phyloP scores from a whole-genome alignment of 805 yeast species.

The Candida morakotiae region DNA sequence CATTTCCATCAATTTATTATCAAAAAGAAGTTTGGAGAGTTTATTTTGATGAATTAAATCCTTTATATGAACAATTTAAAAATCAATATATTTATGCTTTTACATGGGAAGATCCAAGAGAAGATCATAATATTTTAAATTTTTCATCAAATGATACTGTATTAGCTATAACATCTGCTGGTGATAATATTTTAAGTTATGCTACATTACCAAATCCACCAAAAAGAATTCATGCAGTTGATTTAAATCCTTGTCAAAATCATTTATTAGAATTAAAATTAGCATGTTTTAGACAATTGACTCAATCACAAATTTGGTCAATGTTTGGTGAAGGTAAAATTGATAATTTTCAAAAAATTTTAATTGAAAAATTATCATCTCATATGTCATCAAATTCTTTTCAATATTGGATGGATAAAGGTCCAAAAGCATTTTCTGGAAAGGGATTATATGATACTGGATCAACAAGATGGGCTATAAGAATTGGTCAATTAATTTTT shows the following conservation, averaged over 20 bases:
- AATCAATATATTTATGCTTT: conserved; percentile 82
- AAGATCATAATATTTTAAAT: conserved; percentile 65
- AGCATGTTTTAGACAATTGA: conserved; percentile 59
- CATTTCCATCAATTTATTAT: conserved; percentile 77
- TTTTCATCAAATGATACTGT: conserved; percentile 65
- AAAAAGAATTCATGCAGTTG: conserved; percentile 76
- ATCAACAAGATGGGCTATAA: conserved; percentile 80
- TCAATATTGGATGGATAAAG: conserved; percentile 74
- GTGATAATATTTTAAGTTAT: conserved; percentile 74
- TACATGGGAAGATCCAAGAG: conserved; percentile 89
- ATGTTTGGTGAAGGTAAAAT: conserved; percentile 74
- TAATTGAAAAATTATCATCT: conserved; percentile 56
- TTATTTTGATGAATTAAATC: conserved; percentile 68
- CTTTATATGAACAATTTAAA: conserved; percentile 65
- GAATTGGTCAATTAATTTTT: conserved; percentile 62
- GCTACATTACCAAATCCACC: conserved; percentile 73
- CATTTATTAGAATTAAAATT: conserved; percentile 76
- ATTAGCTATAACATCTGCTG: conserved; percentile 81
- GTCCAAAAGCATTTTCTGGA: conserved; percentile 57
- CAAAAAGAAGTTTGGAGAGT: conserved; percentile 77
- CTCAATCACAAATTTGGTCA: conserved; percentile 62
- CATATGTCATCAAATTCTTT: conserved; percentile 76
- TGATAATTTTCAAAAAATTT: conserved; percentile 38
- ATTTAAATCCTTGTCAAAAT: conserved; percentile 78
- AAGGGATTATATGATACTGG: conserved; percentile 77